Evolutionary conservation across 176 grass and related monocot species (phyloP).

Genomic region (Carex myosuroides): DNA sequence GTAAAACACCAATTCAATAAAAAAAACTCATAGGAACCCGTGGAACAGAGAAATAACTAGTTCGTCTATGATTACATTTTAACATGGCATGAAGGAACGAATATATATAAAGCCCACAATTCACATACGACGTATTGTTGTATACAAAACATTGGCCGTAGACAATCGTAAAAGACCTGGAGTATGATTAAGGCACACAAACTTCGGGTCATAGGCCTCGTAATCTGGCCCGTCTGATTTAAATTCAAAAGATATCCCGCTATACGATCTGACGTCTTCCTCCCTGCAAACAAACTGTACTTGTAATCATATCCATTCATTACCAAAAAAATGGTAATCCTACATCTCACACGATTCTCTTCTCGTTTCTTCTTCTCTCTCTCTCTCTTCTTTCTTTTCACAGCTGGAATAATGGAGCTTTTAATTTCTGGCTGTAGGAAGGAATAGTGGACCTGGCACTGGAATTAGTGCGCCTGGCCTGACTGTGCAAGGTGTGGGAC

Average conservation of each 20-base stretch:
- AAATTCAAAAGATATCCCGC: conserved; percentile 15
- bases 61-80: too few relatives aligned
- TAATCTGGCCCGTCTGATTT: conserved; percentile 19
- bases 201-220: background rate
- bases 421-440: background rate
- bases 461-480: background rate
- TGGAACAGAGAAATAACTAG: too few relatives aligned
- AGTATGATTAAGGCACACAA: background rate
- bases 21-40: too few relatives aligned
- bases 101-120: background rate
- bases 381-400: background rate
- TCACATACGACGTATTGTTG: background rate
- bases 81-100: too few relatives aligned
- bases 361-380: background rate
- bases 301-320: background rate
- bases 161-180: background rate
- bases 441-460: background rate
- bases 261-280: background rate
- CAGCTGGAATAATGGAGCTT: background rate
- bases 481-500: background rate
- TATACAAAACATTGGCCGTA: background rate
- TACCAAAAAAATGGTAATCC: background rate
- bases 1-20: too few relatives aligned
- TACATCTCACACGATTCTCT: background rate
- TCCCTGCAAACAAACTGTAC: background rate